These are phyloP conservation scores for Aureobasidium zeae DNA, from an alignment of 2,329 filamentous ascomycete genomes.

Conservation along the genomic window DNA sequence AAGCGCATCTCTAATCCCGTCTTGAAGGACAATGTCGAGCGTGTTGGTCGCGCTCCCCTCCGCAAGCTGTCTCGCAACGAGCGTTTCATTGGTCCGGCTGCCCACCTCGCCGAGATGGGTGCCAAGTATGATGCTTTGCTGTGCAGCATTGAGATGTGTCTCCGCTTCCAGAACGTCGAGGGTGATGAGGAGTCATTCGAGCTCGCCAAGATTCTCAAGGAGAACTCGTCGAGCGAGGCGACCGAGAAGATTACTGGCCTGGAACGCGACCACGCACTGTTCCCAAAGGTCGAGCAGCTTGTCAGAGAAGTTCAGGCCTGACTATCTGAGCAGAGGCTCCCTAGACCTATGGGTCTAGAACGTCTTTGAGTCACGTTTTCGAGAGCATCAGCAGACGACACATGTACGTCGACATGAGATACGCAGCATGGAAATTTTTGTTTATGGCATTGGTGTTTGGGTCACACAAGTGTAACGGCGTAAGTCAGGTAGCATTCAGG, in stretches of 20 bases:
- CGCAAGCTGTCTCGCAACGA: constrained; percentile 93
- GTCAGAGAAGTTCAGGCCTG: constrained; percentile 68
- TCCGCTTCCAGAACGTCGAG: constrained; percentile 91
- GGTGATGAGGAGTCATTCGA: constrained; percentile 83
- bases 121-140: constrained; percentile 65
- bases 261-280: constrained; percentile 66
- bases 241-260: constrained; percentile 76
- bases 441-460: constrained; percentile 8
- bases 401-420: not conserved
- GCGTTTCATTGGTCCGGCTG: constrained; percentile 86
- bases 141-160: constrained; percentile 77
- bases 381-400: not conserved
- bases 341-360: not conserved
- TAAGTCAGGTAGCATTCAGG: constrained; percentile 12
- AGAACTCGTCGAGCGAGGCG: constrained; percentile 62
- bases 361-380: not conserved
- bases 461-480: not conserved
- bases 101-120: constrained; percentile 75
- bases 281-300: constrained; percentile 61
- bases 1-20: constrained; percentile 87
- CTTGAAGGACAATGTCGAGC: constrained; percentile 85
- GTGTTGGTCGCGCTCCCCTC: constrained; percentile 87
- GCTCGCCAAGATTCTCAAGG: constrained; percentile 75
- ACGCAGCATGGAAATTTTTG: constrained; percentile 14
- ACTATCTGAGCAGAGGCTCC: not conserved